Base-by-base conservation (phyloP, 2,329 filamentous ascomycete species). In the Corynespora cassiicola region DNA sequence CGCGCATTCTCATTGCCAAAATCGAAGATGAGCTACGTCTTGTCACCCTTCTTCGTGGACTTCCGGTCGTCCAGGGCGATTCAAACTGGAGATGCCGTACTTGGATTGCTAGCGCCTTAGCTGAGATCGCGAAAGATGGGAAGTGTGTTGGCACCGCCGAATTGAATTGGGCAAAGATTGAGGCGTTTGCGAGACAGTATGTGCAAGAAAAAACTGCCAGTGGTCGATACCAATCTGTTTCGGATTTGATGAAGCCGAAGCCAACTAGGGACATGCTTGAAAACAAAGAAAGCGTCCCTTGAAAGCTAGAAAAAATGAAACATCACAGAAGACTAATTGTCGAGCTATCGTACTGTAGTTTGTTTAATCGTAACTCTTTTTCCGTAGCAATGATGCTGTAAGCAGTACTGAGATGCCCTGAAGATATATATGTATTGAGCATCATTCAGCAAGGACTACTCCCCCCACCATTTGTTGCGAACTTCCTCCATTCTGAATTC, bases 401-500 rank as follows among this genome's bases (percentile, higher is more conserved):
- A n/a, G n/a, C n/a, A n/a, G n/a, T n/a, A n/a, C n/a, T n/a, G n/a
- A n/a, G n/a, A n/a, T n/a, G n/a, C n/a, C n/a, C n/a, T n/a, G n/a
- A n/a, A n/a, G n/a, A n/a, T n/a, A n/a, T n/a, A n/a, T n/a, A n/a
- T n/a, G n/a, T n/a, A n/a, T n/a, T n/a, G n/a, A n/a, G n/a, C n/a
- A n/a, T n/a, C n/a, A n/a, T n/a, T n/a, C n/a, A n/a, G n/a, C n/a
- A n/a, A n/a, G n/a, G 21, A 29, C 15, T 30, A 61, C 45, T 66
- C 65, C 27, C 65, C 66, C 57, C 61, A 71, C 57, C 60, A 70
- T 45, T 60, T 70, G 15, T 64, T 59, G 32, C 72, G 61, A 7
- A 61, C 60, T 25, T 42, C 47, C 36, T 76, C 73, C 72, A 75
- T 74, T 36, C 55, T 54, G 11, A 74, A 45, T 42, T 69, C 70